These are phyloP conservation scores for Cruciata laevipes DNA, from an alignment of 257 asterid genomes.

Conservation along the genomic window DNA sequence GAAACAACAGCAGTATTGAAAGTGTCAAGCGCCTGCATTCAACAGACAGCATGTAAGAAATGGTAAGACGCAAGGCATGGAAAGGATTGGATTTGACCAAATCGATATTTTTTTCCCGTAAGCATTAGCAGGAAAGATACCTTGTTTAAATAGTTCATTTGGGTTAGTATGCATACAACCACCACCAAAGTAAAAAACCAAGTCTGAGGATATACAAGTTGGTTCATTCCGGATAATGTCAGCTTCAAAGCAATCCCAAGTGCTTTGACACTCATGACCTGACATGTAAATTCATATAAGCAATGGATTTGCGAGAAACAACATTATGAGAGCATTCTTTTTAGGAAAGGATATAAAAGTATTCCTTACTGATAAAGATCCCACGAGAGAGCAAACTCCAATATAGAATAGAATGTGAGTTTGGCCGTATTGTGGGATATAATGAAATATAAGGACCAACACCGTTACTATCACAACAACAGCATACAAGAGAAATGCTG, in stretches of 20 bases:
- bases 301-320: conserved; percentile 5
- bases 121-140: conserved; percentile 19
- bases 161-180: conserved; percentile 64
- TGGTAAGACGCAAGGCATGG: conserved; percentile 6
- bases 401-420: conserved; percentile 36
- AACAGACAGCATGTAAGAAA: conserved; percentile 17
- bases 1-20: conserved; percentile 98
- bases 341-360: neutral
- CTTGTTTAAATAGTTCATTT: conserved; percentile 90
- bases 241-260: conserved; percentile 91
- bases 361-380: conserved; percentile 72
- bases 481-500: conserved; percentile 40
- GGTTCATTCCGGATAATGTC: conserved; percentile 86
- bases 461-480: conserved; percentile 21
- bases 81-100: neutral
- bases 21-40: conserved; percentile 92
- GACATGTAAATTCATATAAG: conserved; percentile 20
- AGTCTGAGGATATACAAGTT: conserved; percentile 83
- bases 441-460: conserved; percentile 32
- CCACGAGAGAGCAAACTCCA: conserved; percentile 39
- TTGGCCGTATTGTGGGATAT: conserved; percentile 39
- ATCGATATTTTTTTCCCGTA: neutral
- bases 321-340: neutral
- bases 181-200: conserved; percentile 81
- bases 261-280: conserved; percentile 98